Conservation (phyloP, 2,329 filamentous ascomycete species). For the Sporothrix globosa region DNA sequence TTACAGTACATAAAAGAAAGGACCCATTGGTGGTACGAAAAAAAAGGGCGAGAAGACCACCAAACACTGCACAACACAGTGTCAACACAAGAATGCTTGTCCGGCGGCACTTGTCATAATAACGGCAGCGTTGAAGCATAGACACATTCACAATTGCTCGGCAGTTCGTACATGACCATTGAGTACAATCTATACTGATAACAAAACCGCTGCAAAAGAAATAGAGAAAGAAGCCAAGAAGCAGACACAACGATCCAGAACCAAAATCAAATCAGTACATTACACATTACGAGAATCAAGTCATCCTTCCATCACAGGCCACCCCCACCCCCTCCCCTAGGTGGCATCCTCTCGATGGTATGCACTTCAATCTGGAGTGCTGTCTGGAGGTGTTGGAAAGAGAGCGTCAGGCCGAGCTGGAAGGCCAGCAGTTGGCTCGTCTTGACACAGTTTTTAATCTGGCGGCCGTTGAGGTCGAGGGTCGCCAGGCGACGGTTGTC, state of each 20-base stretch:
- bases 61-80: background rate
- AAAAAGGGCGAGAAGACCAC: too few species aligned
- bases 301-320: too few species aligned
- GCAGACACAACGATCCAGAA: background rate
- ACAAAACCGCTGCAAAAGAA: background rate
- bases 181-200: too few species aligned
- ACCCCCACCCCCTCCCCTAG: background rate
- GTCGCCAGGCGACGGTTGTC: conserved; percentile 37
- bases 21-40: too few species aligned
- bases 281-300: background rate
- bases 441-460: conserved; percentile 44
- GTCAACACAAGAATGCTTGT: too few species aligned
- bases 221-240: too few species aligned
- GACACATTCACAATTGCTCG: too few species aligned
- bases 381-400: conserved; percentile 41
- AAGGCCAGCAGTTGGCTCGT: conserved; percentile 41
- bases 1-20: background rate
- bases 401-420: conserved; percentile 42
- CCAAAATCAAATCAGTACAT: background rate
- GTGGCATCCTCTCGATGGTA: background rate
- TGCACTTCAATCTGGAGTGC: conserved; percentile 38
- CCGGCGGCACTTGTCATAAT: too few species aligned
- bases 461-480: conserved; percentile 41
- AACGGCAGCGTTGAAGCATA: too few species aligned
- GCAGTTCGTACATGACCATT: too few species aligned